Evolutionary conservation across 768 basidiomycete genomes (phyloP), one percentile per base, ranked within the genome.

Genomic region (Agaricus blazei): DNA sequence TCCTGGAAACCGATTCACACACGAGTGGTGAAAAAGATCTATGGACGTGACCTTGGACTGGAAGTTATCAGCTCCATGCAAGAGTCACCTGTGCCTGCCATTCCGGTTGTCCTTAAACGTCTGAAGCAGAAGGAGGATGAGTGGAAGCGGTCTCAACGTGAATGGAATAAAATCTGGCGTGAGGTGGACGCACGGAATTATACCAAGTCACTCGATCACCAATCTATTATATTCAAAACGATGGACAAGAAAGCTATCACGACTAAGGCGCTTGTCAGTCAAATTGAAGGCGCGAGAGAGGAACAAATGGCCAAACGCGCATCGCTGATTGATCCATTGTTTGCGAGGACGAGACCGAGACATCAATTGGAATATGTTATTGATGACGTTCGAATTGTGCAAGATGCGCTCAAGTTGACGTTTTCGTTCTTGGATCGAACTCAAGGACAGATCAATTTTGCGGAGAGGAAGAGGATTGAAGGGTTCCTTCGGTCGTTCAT

Each of bases 151-250:
- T 96, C 93, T 15, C 93, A 97, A 68, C 72, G 93, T 51, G 97
- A 97, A 71, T 99, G 97, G 97, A 98, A 98, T 73, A 91, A 96
- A 68, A 90, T 98, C 50, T 99, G 97, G 97, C 75, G 95, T 49
- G 96, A 97, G 72, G 92, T 96, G 28, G 93, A 98, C 63, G 90
- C 91, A 27, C 80, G 90, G 62, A 98, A 98, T 71, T 98, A 90
- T 65, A 81, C 85, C 71, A 94, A 93, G 75, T 88, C 90, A 51
- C 78, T 98, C 63, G 96, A 99, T 67, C 92, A 96, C 64, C 93
- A 95, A 67, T 90, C 86, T 8, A 88, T 96, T 65, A 80, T 81
- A 48, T 98, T 95, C 82, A 95, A 94, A 75, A 77, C 81, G 36
- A 80, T 78, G 37, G 97, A 99, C 74, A 98, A 98, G 80, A 91